These are phyloP conservation scores for Tuber melanosporum DNA, from an alignment of 495 filamentous ascomycete species.

Conservation along the genomic window DNA sequence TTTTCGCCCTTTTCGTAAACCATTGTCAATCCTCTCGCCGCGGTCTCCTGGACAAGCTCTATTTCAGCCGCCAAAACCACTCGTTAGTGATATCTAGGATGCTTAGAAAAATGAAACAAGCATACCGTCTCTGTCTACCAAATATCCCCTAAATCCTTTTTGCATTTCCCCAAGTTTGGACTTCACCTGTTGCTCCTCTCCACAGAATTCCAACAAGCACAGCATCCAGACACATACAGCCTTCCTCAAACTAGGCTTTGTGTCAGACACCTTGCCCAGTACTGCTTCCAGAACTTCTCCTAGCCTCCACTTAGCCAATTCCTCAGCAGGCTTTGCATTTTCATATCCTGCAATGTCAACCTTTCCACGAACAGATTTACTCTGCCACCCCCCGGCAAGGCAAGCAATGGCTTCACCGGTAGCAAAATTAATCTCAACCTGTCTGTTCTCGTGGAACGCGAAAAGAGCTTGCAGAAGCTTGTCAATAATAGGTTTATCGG, in stretches of 20 bases:
- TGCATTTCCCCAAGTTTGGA: conserved; percentile 69
- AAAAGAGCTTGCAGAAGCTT: conserved; percentile 60
- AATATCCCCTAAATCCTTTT: conserved; percentile 75
- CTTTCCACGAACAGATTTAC: conserved; percentile 53
- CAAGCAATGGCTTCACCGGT: conserved; percentile 78
- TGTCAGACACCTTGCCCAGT: conserved; percentile 26
- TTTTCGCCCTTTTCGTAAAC: conserved; percentile 88
- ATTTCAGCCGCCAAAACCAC: neutral
- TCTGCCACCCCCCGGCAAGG: conserved; percentile 72
- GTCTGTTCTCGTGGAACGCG: conserved; percentile 69
- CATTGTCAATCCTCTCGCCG: conserved; percentile 77
- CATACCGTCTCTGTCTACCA: conserved; percentile 66
- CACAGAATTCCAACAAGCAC: conserved; percentile 86
- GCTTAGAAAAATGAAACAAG: neutral
- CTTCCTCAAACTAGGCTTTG: conserved; percentile 34
- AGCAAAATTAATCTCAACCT: conserved; percentile 79
- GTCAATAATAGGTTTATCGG: conserved; percentile 36
- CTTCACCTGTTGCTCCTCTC: conserved; percentile 64
- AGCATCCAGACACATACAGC: conserved; percentile 51
- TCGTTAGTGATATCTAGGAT: neutral
- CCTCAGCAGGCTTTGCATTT: neutral
- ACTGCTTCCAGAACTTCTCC: conserved; percentile 23
- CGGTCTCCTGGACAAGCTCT: conserved; percentile 90
- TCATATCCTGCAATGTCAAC: conserved; percentile 54
- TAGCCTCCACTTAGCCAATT: conserved; percentile 14